These are phyloP conservation scores for Boechera stricta DNA, from an alignment of 345 rosid species.

Conservation along the genomic window DNA sequence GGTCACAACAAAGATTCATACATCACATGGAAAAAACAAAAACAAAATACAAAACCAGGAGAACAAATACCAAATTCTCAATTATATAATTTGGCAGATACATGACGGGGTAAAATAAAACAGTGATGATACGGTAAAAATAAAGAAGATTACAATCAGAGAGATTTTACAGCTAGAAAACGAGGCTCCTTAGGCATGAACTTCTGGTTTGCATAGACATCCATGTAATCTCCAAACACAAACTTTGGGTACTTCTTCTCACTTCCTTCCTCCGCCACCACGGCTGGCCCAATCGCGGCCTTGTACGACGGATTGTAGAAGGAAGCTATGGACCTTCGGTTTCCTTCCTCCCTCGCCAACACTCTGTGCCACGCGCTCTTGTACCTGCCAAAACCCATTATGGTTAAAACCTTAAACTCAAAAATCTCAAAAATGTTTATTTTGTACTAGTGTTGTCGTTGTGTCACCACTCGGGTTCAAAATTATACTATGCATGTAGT, in stretches of 20 bases:
- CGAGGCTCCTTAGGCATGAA: conserved; percentile 88
- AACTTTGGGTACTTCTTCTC: conserved; percentile 63
- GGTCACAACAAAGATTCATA: conserved; percentile 33
- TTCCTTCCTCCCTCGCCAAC: conserved; percentile 56
- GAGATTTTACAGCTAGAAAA: conserved; percentile 69
- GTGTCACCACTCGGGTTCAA: background rate
- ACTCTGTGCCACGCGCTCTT: conserved; percentile 93
- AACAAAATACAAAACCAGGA: conserved; percentile 1
- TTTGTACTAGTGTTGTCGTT: background rate
- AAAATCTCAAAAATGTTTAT: background rate
- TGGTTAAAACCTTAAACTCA: background rate
- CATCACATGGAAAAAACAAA: conserved; percentile 13
- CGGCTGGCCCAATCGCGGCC: conserved; percentile 82
- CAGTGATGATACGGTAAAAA: conserved; percentile 34
- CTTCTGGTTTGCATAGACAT: conserved; percentile 85
- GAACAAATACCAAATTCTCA: conserved; percentile 27
- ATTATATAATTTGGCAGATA: conserved; percentile 33
- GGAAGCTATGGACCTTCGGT: conserved; percentile 84
- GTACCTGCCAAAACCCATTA: conserved; percentile 48
- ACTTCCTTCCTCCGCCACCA: conserved; percentile 43
- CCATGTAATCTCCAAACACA: conserved; percentile 94
- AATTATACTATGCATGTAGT: background rate
- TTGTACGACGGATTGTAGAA: conserved; percentile 80
- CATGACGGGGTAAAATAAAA: conserved; percentile 9
- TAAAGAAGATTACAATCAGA: conserved; percentile 36